These are phyloP conservation scores for Martiniozyma abietophila DNA, from an alignment of 805 yeast species.

Conservation along the genomic window DNA sequence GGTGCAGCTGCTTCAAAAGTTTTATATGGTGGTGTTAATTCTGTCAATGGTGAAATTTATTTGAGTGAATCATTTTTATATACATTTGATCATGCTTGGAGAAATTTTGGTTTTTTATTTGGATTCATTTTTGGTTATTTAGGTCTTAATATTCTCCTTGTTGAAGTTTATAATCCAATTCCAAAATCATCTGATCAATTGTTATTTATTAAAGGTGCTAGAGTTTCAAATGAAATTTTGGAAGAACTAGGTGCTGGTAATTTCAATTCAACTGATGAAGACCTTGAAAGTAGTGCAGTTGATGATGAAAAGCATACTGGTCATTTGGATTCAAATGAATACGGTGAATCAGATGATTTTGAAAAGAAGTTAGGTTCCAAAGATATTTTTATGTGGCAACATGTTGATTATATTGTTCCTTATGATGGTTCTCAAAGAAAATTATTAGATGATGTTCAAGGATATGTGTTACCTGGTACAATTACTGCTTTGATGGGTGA, in stretches of 20 bases:
- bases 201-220: slow-evolving; percentile 22
- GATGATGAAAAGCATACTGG: slow-evolving; percentile 4
- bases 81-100: slow-evolving; percentile 58
- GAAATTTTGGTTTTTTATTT: slow-evolving; percentile 55
- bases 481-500: slow-evolving; percentile 57
- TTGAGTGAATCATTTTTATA: slow-evolving; percentile 38
- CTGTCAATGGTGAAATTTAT: slow-evolving; percentile 46
- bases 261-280: slow-evolving; percentile 5
- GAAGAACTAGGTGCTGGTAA: slow-evolving; percentile 22
- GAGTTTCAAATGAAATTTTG: slow-evolving; percentile 19
- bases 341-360: slow-evolving; percentile 20
- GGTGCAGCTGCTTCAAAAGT: slow-evolving; percentile 33
- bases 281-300: slow-evolving; percentile 7
- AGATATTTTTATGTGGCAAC: slow-evolving; percentile 54
- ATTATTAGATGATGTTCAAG: slow-evolving; percentile 36
- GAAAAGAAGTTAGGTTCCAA: slow-evolving; percentile 27
- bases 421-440: slow-evolving; percentile 32
- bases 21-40: slow-evolving; percentile 18
- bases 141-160: slow-evolving; percentile 19
- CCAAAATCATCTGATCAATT: slow-evolving; percentile 27
- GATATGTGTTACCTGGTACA: slow-evolving; percentile 43
- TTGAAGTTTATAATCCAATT: slow-evolving; percentile 25
- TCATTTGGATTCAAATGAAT: neutral
- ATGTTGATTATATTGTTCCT: slow-evolving; percentile 49
- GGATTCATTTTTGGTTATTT: slow-evolving; percentile 35